These are phyloP conservation scores for Penicillium frequentans DNA, from an alignment of 2,329 filamentous ascomycete genomes.

Conservation along the genomic window DNA sequence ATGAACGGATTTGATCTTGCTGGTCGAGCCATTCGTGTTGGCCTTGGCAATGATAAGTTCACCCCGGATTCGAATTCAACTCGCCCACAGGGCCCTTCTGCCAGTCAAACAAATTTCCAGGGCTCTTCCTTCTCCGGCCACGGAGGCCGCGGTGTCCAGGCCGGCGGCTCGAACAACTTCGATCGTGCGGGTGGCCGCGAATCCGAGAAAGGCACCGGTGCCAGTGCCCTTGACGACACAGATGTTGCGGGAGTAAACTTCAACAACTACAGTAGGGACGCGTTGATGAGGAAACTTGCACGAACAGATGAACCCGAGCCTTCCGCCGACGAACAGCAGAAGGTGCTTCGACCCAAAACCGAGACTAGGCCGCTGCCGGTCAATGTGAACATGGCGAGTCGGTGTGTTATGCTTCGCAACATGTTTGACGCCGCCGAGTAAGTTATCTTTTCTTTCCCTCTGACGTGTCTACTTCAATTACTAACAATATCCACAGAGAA, in stretches of 20 bases:
- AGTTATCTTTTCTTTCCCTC: slow-evolving; percentile 40
- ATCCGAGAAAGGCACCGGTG: slow-evolving; percentile 82
- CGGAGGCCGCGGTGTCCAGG: slow-evolving; percentile 81
- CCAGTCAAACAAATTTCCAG: slow-evolving; percentile 69
- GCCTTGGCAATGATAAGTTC: slow-evolving; percentile 99
- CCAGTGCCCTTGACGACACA: slow-evolving; percentile 93
- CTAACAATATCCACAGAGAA: slow-evolving; percentile 61
- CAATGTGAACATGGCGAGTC: slow-evolving; percentile 87
- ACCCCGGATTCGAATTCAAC: slow-evolving; percentile 95
- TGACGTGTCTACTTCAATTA: not conserved
- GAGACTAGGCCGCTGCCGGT: slow-evolving; percentile 76
- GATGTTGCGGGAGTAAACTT: slow-evolving; percentile 98
- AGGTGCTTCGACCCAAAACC: slow-evolving; percentile 74
- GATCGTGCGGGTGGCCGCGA: slow-evolving; percentile 88
- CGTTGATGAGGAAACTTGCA: slow-evolving; percentile 97
- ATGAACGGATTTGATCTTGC: slow-evolving; percentile 99
- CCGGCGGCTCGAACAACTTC: slow-evolving; percentile 73
- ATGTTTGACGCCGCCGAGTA: slow-evolving; percentile 94
- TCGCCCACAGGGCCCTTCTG: slow-evolving; percentile 79
- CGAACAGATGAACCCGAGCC: slow-evolving; percentile 80
- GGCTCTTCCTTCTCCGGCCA: slow-evolving; percentile 89
- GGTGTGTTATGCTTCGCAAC: slow-evolving; percentile 91
- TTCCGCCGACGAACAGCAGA: slow-evolving; percentile 64
- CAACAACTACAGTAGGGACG: slow-evolving; percentile 98
- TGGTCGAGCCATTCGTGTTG: slow-evolving; percentile 94